Evolutionary conservation across 768 basidiomycete species (phyloP), one percentile per base, ranked within the genome.

Genomic region (Rhodotorula kratochvilovae): DNA sequence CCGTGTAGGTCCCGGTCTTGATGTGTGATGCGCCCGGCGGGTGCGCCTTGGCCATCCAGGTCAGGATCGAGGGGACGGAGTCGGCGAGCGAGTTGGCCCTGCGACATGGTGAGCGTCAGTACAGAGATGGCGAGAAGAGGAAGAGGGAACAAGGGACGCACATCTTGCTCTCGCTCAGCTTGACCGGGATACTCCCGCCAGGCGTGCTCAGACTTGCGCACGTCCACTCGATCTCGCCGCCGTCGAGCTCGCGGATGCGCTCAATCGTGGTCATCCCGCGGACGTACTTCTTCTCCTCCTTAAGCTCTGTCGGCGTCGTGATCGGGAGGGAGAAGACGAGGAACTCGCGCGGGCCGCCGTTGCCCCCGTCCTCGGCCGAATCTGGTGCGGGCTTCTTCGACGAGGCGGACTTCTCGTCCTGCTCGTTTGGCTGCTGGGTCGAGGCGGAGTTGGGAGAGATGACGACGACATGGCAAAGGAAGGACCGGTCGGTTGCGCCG

Each of bases 121-220:
- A 23, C 2, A 8, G 51, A 17, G 42, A 42, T 29, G n/a, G 29
- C n/a, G 33, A 50, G 36, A 60, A 29, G 39, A 27, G 53, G 23
- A 21, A 48, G 43, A 61, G 36, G n/a, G 27, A 19, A 6, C 8
- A 27, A 31, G 36, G 31, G 12, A 46, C 71, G 43, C 60, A 68
- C 71, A 72, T 72, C 54, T 72, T 68, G 43, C 63, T 56, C 50
- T 72, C 71, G 23, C 53, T 54, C 27, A 72, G 63, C 48, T 65
- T 66, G 46, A 68, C 63, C 1, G 71, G 71, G n/a, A 72, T 66
- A n/a, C 63, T 72, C 31, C 71, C 71, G 11, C 71, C 71, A 2
- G 71, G 67, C 21, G 71, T 68, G 53, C 71, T 72, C 67, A 72
- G 19, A 46, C 71, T 72, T 35, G 71, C 71, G 25, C 67, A 68